phyloP scores from a whole-genome alignment of 2,329 filamentous ascomycete species.

The Fusarium praegraminearum region DNA sequence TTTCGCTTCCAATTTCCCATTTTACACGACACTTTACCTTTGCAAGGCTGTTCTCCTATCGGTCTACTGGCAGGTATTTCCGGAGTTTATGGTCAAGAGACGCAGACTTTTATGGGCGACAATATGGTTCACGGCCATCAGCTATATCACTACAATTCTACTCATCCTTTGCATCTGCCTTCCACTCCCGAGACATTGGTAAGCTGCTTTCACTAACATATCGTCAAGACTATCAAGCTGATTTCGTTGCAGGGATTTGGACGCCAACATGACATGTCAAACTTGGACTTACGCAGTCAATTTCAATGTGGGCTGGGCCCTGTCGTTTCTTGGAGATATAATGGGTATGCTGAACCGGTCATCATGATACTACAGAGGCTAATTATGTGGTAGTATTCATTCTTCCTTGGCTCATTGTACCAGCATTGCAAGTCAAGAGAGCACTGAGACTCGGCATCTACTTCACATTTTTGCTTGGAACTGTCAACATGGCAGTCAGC shows the following conservation, averaged over 20 bases:
- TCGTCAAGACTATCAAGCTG: rapidly evolving
- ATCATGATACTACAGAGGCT: rapidly evolving
- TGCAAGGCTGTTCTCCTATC: conserved; percentile 39
- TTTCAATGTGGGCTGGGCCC: conserved; percentile 29
- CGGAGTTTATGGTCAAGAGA: conserved; percentile 32
- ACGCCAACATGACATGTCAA: neutral
- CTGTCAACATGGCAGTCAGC: conserved; percentile 32
- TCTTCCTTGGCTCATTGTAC: conserved; percentile 34
- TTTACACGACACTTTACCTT: conserved; percentile 42
- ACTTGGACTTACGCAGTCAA: conserved; percentile 2
- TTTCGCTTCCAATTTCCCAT: conserved; percentile 25
- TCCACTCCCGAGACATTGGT: conserved; percentile 19
- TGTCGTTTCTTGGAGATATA: conserved; percentile 28
- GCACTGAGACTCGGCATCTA: conserved; percentile 29
- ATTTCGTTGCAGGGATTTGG: neutral
- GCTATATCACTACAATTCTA: conserved; percentile 1
- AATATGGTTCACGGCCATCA: neutral
- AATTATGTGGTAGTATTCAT: conserved; percentile 11
- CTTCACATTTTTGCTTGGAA: conserved; percentile 35
- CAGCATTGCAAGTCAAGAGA: conserved; percentile 11
- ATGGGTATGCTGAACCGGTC: neutral
- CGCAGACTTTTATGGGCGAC: conserved; percentile 23
- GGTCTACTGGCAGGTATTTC: conserved; percentile 30
- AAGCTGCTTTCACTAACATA: neutral
- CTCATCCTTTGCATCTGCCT: conserved; percentile 19